Base-by-base conservation (phyloP, 2,329 filamentous ascomycete genomes). In the Penicillium griseofulvum region DNA sequence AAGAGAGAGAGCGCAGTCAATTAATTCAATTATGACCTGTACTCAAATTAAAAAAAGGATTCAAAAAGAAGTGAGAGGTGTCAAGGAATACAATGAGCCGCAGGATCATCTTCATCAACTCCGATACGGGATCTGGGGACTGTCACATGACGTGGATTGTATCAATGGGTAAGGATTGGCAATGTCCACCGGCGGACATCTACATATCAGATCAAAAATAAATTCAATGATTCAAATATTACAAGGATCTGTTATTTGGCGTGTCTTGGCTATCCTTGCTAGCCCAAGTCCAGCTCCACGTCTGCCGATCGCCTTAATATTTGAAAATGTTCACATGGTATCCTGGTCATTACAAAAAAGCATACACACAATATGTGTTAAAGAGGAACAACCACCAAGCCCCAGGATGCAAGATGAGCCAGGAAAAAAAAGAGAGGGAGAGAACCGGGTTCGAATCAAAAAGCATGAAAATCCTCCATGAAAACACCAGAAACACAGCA, bases 391-490 rank as follows among this genome's bases (percentile, higher is more conserved):
- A 55, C 56, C 61, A 49, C 60, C 58, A 55, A 61, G 61, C 63
- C 64, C 59, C 60, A 62, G 52, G 60, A 71, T 70, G 68, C 68
- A 67, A 64, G 57, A 57, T 58, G 50, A 54, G 62, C 60, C 54
- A 55, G 54, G 31, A 6, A 34, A 63, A 57, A 57, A 56, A 39
- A 48, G 51, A 55, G 39, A 58, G 52, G 57, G 43, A 52, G 54
- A 61, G 48, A 50, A 26, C 17, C 33, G 31, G 34, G 42, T 39
- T 31, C 29, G 7, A 28, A 31, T 3, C 12, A 41, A 36, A 36
- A 42, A 49, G 53, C 55, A 52, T 47, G 41, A 37, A 24, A 38
- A 16, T 37, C 57, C 55, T 55, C 52, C 56, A 28, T 34, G 26
- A 39, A 53, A 54, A 58, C 59, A 61, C 57, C 55, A 58, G 54